Conservation (phyloP, 140 eudicot species). For the Senecio squalidus region DNA sequence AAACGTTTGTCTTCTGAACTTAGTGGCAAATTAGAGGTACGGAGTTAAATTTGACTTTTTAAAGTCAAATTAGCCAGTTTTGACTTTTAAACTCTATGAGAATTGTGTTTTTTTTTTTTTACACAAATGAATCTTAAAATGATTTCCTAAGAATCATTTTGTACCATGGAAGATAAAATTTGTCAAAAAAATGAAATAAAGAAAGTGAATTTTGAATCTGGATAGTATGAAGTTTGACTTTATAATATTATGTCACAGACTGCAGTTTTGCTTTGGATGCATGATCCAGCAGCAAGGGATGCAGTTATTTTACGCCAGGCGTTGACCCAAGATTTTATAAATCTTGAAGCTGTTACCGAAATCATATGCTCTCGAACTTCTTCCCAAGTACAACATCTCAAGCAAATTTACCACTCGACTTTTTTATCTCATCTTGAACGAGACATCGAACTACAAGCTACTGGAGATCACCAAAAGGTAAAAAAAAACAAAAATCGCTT, state of each 20-base stretch:
- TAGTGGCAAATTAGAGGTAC: conserved; percentile 55
- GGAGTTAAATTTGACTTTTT: conserved; percentile 15
- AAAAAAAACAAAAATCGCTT: no score
- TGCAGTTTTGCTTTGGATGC: conserved; percentile 69
- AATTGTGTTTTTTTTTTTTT: not conserved
- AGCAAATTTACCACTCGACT: conserved; percentile 39
- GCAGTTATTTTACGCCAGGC: conserved; percentile 39
- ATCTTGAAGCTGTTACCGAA: conserved; percentile 48
- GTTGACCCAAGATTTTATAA: conserved; percentile 17
- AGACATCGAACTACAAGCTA: conserved; percentile 34
- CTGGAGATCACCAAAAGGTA: conserved; percentile 64
- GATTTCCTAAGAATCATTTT: not conserved
- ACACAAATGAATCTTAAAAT: not conserved
- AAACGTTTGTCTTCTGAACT: conserved; percentile 51
- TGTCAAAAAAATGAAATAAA: not conserved
- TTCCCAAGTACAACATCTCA: conserved; percentile 43
- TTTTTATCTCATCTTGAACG: conserved; percentile 37
- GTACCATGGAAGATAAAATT: not conserved
- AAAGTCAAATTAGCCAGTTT: not conserved
- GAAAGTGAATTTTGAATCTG: conserved; percentile 14
- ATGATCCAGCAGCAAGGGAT: conserved; percentile 68
- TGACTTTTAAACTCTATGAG: not conserved
- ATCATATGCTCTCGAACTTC: conserved; percentile 60
- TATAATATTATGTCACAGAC: conserved; percentile 20
- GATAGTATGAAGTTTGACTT: conserved; percentile 1